Conservation (phyloP, 176 grass and related monocot genomes). For the Triticum monococcum region DNA sequence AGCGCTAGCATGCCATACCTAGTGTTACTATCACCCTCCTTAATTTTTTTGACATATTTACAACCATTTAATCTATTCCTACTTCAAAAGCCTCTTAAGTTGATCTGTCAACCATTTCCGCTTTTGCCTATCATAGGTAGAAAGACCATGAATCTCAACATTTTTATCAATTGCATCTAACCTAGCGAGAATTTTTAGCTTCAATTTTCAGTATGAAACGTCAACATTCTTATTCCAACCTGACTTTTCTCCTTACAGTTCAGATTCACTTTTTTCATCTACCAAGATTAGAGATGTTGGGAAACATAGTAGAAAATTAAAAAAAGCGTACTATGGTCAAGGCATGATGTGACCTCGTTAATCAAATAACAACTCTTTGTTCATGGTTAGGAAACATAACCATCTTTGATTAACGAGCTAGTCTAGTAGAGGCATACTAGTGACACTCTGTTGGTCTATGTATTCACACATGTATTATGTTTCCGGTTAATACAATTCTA, state of each 20-base stretch:
- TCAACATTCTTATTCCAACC: neutral
- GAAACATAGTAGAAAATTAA: too few species aligned
- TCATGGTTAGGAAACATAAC: too few species aligned
- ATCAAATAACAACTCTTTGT: too few species aligned
- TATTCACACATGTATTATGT: too few species aligned
- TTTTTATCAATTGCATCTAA: neutral
- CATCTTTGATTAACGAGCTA: too few species aligned
- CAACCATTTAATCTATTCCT: neutral
- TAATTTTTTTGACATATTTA: neutral
- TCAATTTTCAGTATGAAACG: neutral
- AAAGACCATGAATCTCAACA: neutral
- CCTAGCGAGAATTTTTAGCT: neutral
- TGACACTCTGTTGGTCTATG: too few species aligned
- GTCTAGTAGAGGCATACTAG: too few species aligned
- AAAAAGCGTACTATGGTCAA: too few species aligned
- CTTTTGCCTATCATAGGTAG: neutral
- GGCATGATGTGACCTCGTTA: too few species aligned
- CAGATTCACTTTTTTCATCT: neutral
- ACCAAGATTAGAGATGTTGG: too few species aligned
- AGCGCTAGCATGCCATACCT: neutral
- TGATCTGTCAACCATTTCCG: neutral
- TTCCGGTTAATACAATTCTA: too few species aligned
- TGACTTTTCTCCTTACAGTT: neutral
- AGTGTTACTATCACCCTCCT: neutral
- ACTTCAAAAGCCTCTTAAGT: neutral